These are phyloP conservation scores for Passalora sequoiae DNA, from an alignment of 2,329 filamentous ascomycete species.

Conservation along the genomic window DNA sequence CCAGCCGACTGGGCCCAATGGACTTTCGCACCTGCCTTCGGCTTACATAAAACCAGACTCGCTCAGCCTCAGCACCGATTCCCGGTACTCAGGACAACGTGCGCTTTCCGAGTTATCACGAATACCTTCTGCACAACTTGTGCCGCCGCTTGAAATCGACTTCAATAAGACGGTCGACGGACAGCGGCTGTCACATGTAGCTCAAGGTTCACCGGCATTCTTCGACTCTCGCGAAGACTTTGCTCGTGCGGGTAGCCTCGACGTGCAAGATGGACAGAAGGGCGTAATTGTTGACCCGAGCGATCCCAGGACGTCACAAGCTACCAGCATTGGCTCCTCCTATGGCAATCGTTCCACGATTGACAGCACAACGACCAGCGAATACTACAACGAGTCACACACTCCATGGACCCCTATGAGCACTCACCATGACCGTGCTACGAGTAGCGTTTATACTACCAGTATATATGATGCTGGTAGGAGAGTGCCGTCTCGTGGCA, in stretches of 20 bases:
- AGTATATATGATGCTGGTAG: conserved; percentile 44
- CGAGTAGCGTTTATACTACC: conserved; percentile 43
- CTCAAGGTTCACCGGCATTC: conserved; percentile 65
- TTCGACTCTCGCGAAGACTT: conserved; percentile 50
- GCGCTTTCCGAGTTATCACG: conserved; percentile 43
- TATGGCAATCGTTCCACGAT: conserved; percentile 28
- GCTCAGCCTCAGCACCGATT: conserved; percentile 45
- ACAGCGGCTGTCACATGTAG: conserved; percentile 61
- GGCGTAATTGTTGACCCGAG: conserved; percentile 29
- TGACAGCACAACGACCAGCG: conserved; percentile 29
- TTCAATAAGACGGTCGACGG: conserved; percentile 48
- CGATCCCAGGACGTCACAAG: conserved; percentile 23
- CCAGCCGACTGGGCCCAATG: conserved; percentile 35
- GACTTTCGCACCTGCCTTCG: conserved; percentile 31
- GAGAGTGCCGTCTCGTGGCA: conserved; percentile 38
- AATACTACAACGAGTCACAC: conserved; percentile 31
- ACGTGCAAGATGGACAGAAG: conserved; percentile 24
- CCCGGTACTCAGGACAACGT: conserved; percentile 40
- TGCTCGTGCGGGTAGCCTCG: conserved; percentile 23
- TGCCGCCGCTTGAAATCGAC: conserved; percentile 62
- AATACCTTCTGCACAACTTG: conserved; percentile 56
- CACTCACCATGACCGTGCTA: conserved; percentile 28
- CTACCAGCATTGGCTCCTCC: conserved; percentile 21
- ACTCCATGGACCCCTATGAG: conserved; percentile 33
- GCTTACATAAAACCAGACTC: conserved; percentile 33